Evolutionary conservation across 139 green algal species (phyloP), one percentile per base, ranked within the genome.

Genomic region (Nannochloris sp.): DNA sequence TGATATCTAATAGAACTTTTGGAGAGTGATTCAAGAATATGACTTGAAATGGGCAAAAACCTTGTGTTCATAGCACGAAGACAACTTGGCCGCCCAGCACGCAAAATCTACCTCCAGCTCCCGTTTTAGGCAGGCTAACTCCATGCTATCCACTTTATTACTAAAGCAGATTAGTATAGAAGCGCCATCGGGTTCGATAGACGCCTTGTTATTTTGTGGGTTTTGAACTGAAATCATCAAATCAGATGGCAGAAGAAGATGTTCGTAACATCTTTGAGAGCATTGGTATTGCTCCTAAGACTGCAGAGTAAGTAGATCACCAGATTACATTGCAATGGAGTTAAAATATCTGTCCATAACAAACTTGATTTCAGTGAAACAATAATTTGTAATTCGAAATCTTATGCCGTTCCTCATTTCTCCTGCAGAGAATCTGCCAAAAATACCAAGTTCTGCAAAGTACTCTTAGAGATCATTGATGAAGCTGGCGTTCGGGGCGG

Each of bases 371-470:
- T n/a, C n/a, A n/a, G n/a, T n/a, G n/a, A n/a, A n/a, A n/a, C n/a
- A n/a, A 19, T 8, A 29, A 8, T 15, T 13, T 19, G 23, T 34
- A 14, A 39, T 8, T 19, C 48, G 48, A 54, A 35, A 27, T 36
- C 23, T 25, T 32, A 36, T 45, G n/a, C 24, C 25, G 4, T 47
- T 6, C 30, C 6, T n/a, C n/a, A 12, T 39, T 34, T 12, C 38
- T 30, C 13, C 14, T 71, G 61, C 77, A 94, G 89, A 77, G 71
- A 82, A 29, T 64, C 75, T 4, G 24, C 83, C 24, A 85, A 85
- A n/a, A 96, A 94, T 51, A 36, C 64, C 14, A 95, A 96, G 82
- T 76, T 92, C 19, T 48, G 70, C 2, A 64, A 85, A 44, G 72
- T 71, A 4, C 67, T 96, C 27, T 59, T 84, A 23, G 81, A 89